Base-by-base conservation (phyloP, 495 filamentous ascomycete genomes). In the Aspergillus nidulans region DNA sequence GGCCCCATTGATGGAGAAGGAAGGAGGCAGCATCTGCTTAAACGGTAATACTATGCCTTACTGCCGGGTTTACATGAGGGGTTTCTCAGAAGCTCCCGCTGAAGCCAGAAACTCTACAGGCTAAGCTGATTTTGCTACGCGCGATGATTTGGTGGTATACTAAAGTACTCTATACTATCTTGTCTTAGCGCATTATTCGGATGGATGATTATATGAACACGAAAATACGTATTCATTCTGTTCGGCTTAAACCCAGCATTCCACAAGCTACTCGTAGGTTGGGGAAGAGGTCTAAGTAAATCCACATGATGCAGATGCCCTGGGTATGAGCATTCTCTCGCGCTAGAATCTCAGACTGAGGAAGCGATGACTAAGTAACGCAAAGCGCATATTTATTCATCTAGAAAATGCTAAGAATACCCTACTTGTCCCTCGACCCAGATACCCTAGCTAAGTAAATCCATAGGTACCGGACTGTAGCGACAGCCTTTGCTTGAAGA, bases 121-220 rank as follows among this genome's bases (percentile, higher is more conserved):
- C 39, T 6, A 41, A 30, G 44, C 40, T 30, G 15, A 12, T 30
- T 15, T 7, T 25, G 16, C 15, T 3, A 1, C n/a, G 13, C 1
- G n/a, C 13, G 21, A 30, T 30, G 24, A n/a, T 24, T 13, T 4
- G 23, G 36, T 18, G 36, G n/a, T 8, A 1, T 8, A 10, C 3
- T 18, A 18, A 16, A 16, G 5, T 39, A 30, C 10, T 34, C 4
- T 24, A 18, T 46, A 13, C 16, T 19, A 30, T 46, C 25, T 46
- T 24, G 6, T 24, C n/a, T 46, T 30, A 20, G 30, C 30, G 47
- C 30, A 25, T 39, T 49, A 30, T 49, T 39, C 25, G 45, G 53
- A 49, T 36, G 30, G 36, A 54, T 54, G 50, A 52, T 59, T 50
- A 51, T 54, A 52, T 59, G 56, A 51, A 18, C 30, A 59, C 32